Evolutionary conservation across 257 asterid genomes (phyloP).

Genomic region (Oldenlandia corymbosa): DNA sequence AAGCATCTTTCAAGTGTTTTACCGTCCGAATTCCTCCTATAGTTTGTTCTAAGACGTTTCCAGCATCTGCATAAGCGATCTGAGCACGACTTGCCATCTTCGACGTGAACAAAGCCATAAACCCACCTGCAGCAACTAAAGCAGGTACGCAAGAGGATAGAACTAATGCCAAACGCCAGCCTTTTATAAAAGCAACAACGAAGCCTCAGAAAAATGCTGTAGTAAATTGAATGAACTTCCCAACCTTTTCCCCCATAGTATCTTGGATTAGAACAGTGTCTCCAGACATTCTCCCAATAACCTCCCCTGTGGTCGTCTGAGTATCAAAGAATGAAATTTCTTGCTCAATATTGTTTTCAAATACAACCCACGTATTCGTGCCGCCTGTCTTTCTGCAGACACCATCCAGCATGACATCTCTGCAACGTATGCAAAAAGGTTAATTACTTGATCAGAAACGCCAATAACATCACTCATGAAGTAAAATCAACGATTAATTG

Average conservation of each 20-base stretch:
- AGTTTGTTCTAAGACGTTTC: slow-evolving; percentile 64
- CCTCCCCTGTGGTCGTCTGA: slow-evolving; percentile 47
- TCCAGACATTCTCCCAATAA: slow-evolving; percentile 47
- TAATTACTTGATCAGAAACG: background rate
- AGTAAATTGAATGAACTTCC: slow-evolving; percentile 54
- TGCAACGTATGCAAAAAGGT: slow-evolving; percentile 17
- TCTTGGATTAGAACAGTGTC: slow-evolving; percentile 63
- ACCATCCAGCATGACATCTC: slow-evolving; percentile 60
- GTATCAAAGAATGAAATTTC: slow-evolving; percentile 53
- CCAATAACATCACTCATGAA: too few relatives aligned
- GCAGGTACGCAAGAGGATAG: slow-evolving; percentile 43
- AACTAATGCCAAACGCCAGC: slow-evolving; percentile 54
- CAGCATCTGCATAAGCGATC: slow-evolving; percentile 70
- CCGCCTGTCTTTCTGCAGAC: slow-evolving; percentile 49
- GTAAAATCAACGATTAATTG: background rate
- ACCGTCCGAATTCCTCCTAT: slow-evolving; percentile 78
- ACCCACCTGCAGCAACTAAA: slow-evolving; percentile 31
- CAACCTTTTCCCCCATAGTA: slow-evolving; percentile 82
- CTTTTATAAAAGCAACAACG: slow-evolving; percentile 52
- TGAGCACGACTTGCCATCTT: slow-evolving; percentile 51
- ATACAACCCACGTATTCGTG: slow-evolving; percentile 48
- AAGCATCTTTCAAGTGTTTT: slow-evolving; percentile 5
- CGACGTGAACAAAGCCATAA: slow-evolving; percentile 37
- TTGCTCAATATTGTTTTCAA: slow-evolving; percentile 48
- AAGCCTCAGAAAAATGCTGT: too few relatives aligned